Evolutionary conservation across 192 early-diverging fungal genomes (phyloP), one percentile per base, ranked within the genome.

Genomic region (Entrophospora sp.): DNA sequence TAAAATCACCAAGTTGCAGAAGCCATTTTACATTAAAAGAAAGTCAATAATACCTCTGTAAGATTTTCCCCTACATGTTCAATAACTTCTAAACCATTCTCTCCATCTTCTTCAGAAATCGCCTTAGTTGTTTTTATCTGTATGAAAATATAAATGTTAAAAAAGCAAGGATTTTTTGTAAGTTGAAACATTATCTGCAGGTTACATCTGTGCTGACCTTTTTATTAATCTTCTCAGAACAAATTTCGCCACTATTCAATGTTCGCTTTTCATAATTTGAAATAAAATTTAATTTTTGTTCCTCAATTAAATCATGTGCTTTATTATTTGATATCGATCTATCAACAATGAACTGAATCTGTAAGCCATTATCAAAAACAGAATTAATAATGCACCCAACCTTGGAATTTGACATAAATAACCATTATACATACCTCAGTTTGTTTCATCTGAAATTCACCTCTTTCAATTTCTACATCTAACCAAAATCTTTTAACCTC

Each of bases 271-370:
- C n/a, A n/a, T n/a, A n/a, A n/a, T 53, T 53, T 53, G 14, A 53
- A 53, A 34, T 34, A 28, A 32, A 16, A 4, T 9, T 20, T 6
- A 46, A 46, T n/a, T 46, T 53, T 53, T 30, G 31, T 53, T 53
- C 51, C 18, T 55, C 52, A 35, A 55, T 55, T 34, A 55, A 5
- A 6, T 55, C 16, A 16, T 22, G 52, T 32, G 28, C 31, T 55
- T 55, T 31, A 55, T 55, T 55, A 55, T 55, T 55, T 14, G 28
- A 18, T 18, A 24, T 31, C 16, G 28, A 55, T 18, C 52, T 55
- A 55, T 55, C 31, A 55, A 35, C 16, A 55, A 55, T n/a, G n/a
- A 55, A 55, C 32, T 55, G 31, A 32, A 9, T 32, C 51, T 53
- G 30, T 32, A 34, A 53, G 32, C 16, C 16, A 32, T 35, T 32